These are phyloP conservation scores for Gonapodya sp. DNA, from an alignment of 192 early-diverging fungal species.

Conservation along the genomic window DNA sequence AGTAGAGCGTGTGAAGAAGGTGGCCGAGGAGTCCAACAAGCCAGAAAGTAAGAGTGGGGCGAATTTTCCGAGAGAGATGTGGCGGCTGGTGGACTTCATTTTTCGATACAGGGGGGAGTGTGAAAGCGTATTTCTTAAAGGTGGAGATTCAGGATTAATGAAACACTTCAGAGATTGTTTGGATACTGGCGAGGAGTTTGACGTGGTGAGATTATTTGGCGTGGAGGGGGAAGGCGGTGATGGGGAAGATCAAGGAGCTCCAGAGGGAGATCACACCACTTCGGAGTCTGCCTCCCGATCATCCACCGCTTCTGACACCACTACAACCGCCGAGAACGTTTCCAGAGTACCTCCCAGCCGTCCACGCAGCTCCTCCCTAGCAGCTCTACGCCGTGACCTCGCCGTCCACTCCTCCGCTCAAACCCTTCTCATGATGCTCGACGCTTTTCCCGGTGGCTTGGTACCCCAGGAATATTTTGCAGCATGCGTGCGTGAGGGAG, in stretches of 20 bases:
- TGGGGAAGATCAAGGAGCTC: neutral
- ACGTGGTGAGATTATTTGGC: conserved; percentile 32
- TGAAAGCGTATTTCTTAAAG: conserved; percentile 53
- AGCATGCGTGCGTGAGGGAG: neutral
- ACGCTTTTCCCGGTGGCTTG: neutral
- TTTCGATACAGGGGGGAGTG: conserved; percentile 53
- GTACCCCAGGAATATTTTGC: neutral
- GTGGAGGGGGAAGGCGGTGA: neutral
- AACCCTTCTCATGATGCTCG: neutral
- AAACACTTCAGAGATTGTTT: conserved; percentile 67
- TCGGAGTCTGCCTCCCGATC: neutral
- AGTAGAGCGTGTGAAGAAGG: conserved; percentile 19
- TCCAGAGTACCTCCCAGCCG: too few species aligned
- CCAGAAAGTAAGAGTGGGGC: conserved; percentile 26
- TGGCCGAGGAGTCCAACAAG: conserved; percentile 30
- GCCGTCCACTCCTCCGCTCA: neutral
- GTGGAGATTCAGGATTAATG: conserved; percentile 51
- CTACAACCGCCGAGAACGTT: neutral
- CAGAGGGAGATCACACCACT: neutral
- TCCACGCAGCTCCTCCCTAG: neutral
- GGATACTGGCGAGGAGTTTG: conserved; percentile 64
- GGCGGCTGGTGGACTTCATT: conserved; percentile 61
- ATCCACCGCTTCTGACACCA: neutral
- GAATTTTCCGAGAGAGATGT: conserved; percentile 57
- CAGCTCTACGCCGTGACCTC: neutral